Evolutionary conservation across 768 basidiomycete species (phyloP).

Genomic region (Phylloporus arenicola): DNA sequence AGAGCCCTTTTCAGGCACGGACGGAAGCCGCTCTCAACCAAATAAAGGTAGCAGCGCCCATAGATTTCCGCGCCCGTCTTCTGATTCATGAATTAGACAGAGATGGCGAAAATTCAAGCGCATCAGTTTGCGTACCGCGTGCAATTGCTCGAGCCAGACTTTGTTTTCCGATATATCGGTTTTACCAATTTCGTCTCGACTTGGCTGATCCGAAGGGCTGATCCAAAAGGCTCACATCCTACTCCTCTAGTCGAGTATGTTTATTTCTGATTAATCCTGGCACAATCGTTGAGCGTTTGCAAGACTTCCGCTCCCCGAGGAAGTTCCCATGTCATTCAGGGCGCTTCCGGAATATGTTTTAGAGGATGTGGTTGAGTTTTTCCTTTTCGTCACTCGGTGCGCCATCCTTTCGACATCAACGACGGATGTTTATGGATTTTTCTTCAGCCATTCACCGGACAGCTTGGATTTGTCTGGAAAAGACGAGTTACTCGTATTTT

Average conservation of each 20-base stretch:
- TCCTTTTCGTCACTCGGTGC: slow-evolving; percentile 78
- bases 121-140: slow-evolving; percentile 77
- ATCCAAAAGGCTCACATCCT: slow-evolving; percentile 77
- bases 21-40: slow-evolving; percentile 73
- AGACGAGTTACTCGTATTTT: slow-evolving; percentile 80
- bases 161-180: slow-evolving; percentile 69
- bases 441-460: slow-evolving; percentile 57
- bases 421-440: not conserved
- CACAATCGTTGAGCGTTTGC: slow-evolving; percentile 5
- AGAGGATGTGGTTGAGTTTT: slow-evolving; percentile 90
- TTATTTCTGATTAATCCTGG: not conserved
- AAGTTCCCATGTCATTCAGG: slow-evolving; percentile 80
- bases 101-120: slow-evolving; percentile 65
- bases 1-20: slow-evolving; percentile 72
- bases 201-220: slow-evolving; percentile 89
- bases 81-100: slow-evolving; percentile 39
- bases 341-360: slow-evolving; percentile 91
- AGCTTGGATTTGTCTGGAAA: slow-evolving; percentile 82
- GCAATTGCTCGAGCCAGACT: slow-evolving; percentile 82
- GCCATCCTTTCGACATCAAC: slow-evolving; percentile 16
- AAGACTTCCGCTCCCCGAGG: slow-evolving; percentile 80
- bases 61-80: not conserved
- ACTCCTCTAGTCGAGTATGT: slow-evolving; percentile 60
- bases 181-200: slow-evolving; percentile 90
- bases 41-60: slow-evolving; percentile 51